phyloP scores from a whole-genome alignment of 2,329 filamentous ascomycete genomes.

The Fusarium falciforme region DNA sequence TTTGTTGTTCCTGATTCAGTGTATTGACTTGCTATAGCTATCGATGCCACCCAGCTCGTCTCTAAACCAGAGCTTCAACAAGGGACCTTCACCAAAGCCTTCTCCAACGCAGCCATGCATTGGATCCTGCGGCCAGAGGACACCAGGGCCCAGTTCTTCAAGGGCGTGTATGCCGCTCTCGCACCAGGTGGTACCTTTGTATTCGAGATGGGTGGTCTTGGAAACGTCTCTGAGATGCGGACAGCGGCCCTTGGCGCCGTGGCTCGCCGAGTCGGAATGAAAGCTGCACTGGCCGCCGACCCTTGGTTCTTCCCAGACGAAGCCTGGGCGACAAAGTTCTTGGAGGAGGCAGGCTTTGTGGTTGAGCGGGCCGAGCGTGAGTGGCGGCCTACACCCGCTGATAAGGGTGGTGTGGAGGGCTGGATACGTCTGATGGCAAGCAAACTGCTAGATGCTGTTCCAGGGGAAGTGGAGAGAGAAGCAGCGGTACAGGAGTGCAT shows the following conservation, averaged over 20 bases:
- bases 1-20: not conserved
- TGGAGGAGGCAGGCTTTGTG: slow-evolving; percentile 58
- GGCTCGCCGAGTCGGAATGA: slow-evolving; percentile 61
- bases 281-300: slow-evolving; percentile 60
- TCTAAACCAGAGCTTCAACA: slow-evolving; percentile 50
- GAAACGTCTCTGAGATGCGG: slow-evolving; percentile 74
- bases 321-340: slow-evolving; percentile 63
- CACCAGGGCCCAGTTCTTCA: slow-evolving; percentile 64
- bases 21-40: slow-evolving; percentile 48
- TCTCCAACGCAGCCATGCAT: slow-evolving; percentile 75
- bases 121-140: slow-evolving; percentile 67
- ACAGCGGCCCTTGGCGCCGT: slow-evolving; percentile 67
- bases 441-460: slow-evolving; percentile 66
- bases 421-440: slow-evolving; percentile 75
- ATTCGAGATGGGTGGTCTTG: slow-evolving; percentile 79
- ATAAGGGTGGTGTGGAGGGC: slow-evolving; percentile 69
- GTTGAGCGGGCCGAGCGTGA: slow-evolving; percentile 69
- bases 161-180: slow-evolving; percentile 62
- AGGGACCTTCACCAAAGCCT: slow-evolving; percentile 64
- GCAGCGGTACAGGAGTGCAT: slow-evolving; percentile 64
- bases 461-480: slow-evolving; percentile 60
- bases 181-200: slow-evolving; percentile 67
- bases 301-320: slow-evolving; percentile 82
- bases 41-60: slow-evolving; percentile 58
- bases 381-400: slow-evolving; percentile 72